A percentile compares a stretch with the other conserved stretches of the same genome.
These are phyloP conservation scores for Nephelium lappaceum DNA, from an alignment of 345 rosid genomes.

Conservation along the genomic window DNA sequence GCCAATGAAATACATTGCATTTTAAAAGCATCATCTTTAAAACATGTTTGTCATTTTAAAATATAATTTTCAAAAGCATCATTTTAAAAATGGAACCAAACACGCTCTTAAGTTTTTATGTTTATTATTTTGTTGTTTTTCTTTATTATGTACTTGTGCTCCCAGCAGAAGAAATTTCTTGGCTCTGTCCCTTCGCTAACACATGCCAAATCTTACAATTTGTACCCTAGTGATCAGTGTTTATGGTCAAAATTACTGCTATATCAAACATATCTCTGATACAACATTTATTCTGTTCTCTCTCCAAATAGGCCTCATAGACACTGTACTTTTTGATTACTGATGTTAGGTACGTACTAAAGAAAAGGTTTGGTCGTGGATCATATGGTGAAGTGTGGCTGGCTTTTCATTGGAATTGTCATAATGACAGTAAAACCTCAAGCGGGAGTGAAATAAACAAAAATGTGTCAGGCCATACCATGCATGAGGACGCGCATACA, in stretches of 20 bases:
- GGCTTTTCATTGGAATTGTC: slow-evolving; percentile 84
- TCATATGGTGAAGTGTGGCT: slow-evolving; percentile 97
- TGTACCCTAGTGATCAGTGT: not conserved
- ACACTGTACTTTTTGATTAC: slow-evolving; percentile 23
- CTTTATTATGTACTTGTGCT: not conserved
- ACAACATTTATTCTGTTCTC: not conserved
- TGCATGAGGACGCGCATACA: slow-evolving; percentile 26
- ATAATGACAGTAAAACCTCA: slow-evolving; percentile 49
- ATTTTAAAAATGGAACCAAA: too few relatives aligned
- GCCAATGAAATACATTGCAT: too few relatives aligned
- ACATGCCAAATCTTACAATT: not conserved
- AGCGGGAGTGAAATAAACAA: slow-evolving; percentile 42
- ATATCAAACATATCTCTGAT: not conserved
- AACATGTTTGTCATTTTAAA: too few relatives aligned
- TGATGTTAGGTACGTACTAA: slow-evolving; percentile 64
- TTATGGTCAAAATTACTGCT: not conserved
- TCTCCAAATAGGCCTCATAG: slow-evolving; percentile 17
- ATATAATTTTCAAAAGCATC: too few relatives aligned
- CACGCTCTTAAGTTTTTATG: not conserved
- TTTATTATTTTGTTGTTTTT: too few relatives aligned
- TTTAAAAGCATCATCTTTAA: too few relatives aligned
- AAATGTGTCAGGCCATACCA: slow-evolving; percentile 37
- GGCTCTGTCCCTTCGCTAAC: not conserved
- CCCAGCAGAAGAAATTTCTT: not conserved
- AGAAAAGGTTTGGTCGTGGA: slow-evolving; percentile 91